Conservation (phyloP, 345 rosid genomes). For the Arabidopsis suecica region DNA sequence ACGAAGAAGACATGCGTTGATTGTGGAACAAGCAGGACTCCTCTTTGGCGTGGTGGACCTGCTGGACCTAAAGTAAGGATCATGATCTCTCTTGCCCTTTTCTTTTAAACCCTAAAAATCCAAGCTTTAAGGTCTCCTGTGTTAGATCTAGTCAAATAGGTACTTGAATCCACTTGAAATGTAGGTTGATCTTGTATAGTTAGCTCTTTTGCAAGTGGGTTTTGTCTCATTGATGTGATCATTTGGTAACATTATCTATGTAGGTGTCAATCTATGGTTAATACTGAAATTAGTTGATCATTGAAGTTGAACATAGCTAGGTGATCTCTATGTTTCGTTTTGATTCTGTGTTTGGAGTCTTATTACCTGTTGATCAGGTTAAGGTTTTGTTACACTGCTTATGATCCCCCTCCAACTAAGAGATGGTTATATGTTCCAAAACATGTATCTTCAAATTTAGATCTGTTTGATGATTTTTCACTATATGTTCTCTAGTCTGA, state of each 20-base stretch:
- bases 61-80: constrained; percentile 87
- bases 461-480: background rate
- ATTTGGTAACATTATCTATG: background rate
- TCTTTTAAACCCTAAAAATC: background rate
- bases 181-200: constrained; percentile 10
- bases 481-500: constrained; percentile 12
- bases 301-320: background rate
- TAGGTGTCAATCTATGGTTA: background rate
- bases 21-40: constrained; percentile 91
- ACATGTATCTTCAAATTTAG: background rate
- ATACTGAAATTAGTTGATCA: constrained; percentile 2
- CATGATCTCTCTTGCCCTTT: background rate
- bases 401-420: background rate
- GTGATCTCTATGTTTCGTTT: background rate
- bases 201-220: constrained; percentile 9
- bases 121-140: background rate
- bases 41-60: constrained; percentile 98
- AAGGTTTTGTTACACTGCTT: background rate
- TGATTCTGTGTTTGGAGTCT: background rate
- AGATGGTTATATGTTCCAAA: background rate
- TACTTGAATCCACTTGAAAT: background rate
- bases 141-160: constrained; percentile 26
- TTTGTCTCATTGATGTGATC: background rate
- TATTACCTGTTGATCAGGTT: background rate
- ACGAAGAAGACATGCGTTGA: constrained; percentile 83